phyloP scores from a whole-genome alignment of 2,329 filamentous ascomycete species.

The Drechslera avenae region DNA sequence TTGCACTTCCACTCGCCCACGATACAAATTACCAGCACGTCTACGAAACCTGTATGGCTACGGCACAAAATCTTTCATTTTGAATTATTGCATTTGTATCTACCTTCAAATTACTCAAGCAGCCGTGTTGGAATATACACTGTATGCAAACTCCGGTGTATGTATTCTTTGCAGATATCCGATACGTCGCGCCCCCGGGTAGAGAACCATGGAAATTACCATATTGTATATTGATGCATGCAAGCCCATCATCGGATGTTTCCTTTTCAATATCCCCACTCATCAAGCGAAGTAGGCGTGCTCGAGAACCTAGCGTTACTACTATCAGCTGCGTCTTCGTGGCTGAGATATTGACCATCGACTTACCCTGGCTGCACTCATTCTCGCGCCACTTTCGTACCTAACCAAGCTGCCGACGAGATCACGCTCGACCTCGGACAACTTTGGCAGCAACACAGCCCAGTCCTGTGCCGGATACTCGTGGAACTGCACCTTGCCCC shows the following conservation, averaged over 20 bases:
- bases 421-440: slow-evolving; percentile 64
- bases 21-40: background rate
- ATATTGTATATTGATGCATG: background rate
- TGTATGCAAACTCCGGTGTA: too few species aligned
- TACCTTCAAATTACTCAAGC: too few species aligned
- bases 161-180: background rate
- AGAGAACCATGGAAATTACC: background rate
- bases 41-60: too few species aligned
- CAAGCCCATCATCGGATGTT: background rate
- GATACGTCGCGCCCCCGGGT: too few species aligned
- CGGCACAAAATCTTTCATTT: too few species aligned
- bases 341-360: background rate
- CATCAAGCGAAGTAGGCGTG: slow-evolving; percentile 37
- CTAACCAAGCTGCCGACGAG: slow-evolving; percentile 71
- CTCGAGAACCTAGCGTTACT: slow-evolving; percentile 30
- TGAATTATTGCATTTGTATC: too few species aligned
- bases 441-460: slow-evolving; percentile 69
- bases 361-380: slow-evolving; percentile 67
- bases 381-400: slow-evolving; percentile 71
- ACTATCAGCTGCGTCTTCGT: slow-evolving; percentile 3
- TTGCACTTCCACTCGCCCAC: slow-evolving; percentile 16
- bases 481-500: slow-evolving; percentile 82
- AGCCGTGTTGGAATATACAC: too few species aligned
- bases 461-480: slow-evolving; percentile 71
- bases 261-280: background rate